Percentiles rank a stretch among this genome's conserved stretches.
phyloP scores from a whole-genome alignment of 2,329 filamentous ascomycete species.

The Colletotrichum nymphaeae region DNA sequence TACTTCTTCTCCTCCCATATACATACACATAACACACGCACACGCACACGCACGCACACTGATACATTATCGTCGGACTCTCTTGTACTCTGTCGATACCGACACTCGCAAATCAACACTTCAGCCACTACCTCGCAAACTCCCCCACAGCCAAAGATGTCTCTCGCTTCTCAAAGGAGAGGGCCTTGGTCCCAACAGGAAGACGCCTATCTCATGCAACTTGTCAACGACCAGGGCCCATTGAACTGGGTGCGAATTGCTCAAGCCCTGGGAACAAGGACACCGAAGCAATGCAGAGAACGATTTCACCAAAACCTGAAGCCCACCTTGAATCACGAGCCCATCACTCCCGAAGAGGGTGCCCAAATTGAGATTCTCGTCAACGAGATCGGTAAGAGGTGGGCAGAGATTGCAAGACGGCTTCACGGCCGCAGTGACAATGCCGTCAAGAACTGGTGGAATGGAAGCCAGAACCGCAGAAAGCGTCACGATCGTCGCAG shows the following conservation, averaged over 20 bases:
- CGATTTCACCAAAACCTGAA: conserved; percentile 95
- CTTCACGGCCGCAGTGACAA: conserved; percentile 92
- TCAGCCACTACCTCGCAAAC: not conserved
- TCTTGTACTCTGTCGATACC: not conserved
- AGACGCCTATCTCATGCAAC: conserved; percentile 75
- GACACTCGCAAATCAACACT: not conserved
- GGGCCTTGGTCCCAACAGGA: conserved; percentile 88
- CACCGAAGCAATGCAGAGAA: conserved; percentile 95
- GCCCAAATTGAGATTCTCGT: conserved; percentile 82
- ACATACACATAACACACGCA: conserved; percentile 9
- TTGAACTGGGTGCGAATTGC: conserved; percentile 94
- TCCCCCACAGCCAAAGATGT: not conserved
- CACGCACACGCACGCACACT: not conserved
- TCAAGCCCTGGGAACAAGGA: conserved; percentile 78
- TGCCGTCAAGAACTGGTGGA: conserved; percentile 98
- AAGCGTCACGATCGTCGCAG: conserved; percentile 60
- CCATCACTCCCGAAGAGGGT: conserved; percentile 78
- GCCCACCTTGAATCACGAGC: conserved; percentile 77
- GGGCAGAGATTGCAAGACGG: conserved; percentile 90
- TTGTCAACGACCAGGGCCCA: conserved; percentile 78
- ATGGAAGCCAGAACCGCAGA: conserved; percentile 88
- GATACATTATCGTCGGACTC: not conserved
- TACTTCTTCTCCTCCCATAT: not conserved
- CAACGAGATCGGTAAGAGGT: conserved; percentile 82
- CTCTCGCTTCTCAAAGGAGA: conserved; percentile 54